These are phyloP conservation scores for Candida labiduridarum DNA, from an alignment of 1,139 yeast species.

Conservation along the genomic window DNA sequence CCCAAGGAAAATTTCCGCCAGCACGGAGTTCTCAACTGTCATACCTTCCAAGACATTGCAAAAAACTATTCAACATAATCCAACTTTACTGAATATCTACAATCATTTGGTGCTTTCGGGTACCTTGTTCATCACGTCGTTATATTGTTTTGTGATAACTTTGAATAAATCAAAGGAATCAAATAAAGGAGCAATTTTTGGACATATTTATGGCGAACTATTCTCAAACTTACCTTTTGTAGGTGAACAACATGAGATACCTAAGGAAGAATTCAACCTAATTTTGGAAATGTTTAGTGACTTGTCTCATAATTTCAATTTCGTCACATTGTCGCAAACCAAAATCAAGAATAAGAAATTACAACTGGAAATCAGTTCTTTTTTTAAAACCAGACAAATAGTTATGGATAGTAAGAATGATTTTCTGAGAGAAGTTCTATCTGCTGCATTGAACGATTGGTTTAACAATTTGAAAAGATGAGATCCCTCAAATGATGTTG, in stretches of 20 bases:
- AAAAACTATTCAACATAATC: neutral
- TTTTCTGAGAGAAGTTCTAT: conserved; percentile 9
- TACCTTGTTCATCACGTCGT: conserved; percentile 1
- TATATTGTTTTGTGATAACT: conserved; percentile 10
- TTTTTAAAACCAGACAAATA: conserved; percentile 7
- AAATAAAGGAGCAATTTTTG: conserved; percentile 5
- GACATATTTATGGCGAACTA: conserved; percentile 2
- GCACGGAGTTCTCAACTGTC: neutral
- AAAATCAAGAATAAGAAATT: conserved; percentile 10
- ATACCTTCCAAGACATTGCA: neutral
- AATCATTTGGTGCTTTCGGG: conserved; percentile 4
- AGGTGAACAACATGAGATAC: conserved; percentile 1
- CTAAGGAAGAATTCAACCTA: conserved; percentile 6
- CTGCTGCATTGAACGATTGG: conserved; percentile 14
- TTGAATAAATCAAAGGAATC: conserved; percentile 9
- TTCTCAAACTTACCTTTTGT: conserved; percentile 8
- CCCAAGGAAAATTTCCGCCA: neutral
- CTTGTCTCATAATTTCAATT: conserved; percentile 10
- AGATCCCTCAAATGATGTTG: neutral
- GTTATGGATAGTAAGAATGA: conserved; percentile 8
- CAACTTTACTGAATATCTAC: neutral
- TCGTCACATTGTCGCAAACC: conserved; percentile 8
- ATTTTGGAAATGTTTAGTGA: conserved; percentile 10
- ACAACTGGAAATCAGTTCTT: conserved; percentile 6
- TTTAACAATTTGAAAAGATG: conserved; percentile 8